Evolutionary conservation across 192 early-diverging fungal genomes (phyloP), one percentile per base, ranked within the genome.

Genomic region (Coemansia erecta): DNA sequence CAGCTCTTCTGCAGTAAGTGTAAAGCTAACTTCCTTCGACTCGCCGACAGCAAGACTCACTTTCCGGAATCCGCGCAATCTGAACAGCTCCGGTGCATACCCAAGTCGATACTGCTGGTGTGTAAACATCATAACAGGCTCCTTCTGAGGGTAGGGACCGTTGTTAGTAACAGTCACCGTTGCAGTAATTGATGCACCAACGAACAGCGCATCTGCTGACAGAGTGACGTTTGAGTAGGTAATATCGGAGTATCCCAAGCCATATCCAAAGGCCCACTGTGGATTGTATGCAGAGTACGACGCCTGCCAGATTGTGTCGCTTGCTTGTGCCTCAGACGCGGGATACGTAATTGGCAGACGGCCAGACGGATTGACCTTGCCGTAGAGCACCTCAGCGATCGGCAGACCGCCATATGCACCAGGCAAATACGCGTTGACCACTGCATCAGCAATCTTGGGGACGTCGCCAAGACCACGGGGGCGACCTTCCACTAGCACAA

Each of bases 371-470:
- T 82, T 84, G 53, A 74, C 68, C 22, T 63, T 47, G 7, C 86
- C 86, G 40, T 79, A 84, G n/a, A 88, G 63, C 7, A 82, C 47
- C 50, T 88, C 82, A 17, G 81, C 85, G 35, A 86, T 75, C 0
- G 86, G 82, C 15, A 64, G 53, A 47, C 84, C 86, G 39, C 72
- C 86, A 64, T 83, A 85, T 18, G 80, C 71, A n/a, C 86, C 86
- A 1, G 85, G 86, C 15, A 84, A 26, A 53, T 84, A 85, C 0
- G 83, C 71, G 40, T 77, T 63, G n/a, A 88, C 61, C 8, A 88
- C 60, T 8, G 73, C 83, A 35, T 70, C 60, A 9, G 83, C 79
- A 0, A 60, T 26, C 2, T 71, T 73, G 47, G 56, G 72, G 8
- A 80, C 60, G 7, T 77, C 60, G 17, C 73, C 53, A 0, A 88